phyloP scores from a whole-genome alignment of 2,329 filamentous ascomycete genomes.

The Stachybotrys elegans region DNA sequence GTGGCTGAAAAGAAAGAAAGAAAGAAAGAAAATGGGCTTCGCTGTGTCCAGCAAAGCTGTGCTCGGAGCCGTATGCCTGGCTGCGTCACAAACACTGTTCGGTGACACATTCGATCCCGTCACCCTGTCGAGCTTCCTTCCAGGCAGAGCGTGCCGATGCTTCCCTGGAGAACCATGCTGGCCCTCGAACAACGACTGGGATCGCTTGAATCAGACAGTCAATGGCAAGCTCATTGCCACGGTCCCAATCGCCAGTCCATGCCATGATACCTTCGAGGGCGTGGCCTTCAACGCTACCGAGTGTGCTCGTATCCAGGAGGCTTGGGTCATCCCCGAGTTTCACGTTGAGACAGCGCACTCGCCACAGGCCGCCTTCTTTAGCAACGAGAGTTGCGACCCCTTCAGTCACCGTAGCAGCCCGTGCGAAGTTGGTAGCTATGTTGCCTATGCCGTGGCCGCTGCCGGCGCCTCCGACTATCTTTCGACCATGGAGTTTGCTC shows the following conservation, averaged over 20 bases:
- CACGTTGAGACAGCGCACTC: not conserved
- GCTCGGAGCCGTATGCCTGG: no score
- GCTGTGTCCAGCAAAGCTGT: no score
- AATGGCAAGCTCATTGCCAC: slow-evolving; percentile 38
- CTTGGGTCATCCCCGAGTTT: not conserved
- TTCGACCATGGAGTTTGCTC: not conserved
- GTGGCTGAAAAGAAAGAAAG: no score
- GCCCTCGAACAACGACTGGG: slow-evolving; percentile 13
- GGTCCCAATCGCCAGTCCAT: slow-evolving; percentile 43
- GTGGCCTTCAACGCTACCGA: slow-evolving; percentile 19
- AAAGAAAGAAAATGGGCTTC: no score
- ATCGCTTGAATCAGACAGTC: slow-evolving; percentile 9
- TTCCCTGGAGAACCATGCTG: slow-evolving; percentile 14
- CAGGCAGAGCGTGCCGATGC: no score
- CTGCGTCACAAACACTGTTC: no score
- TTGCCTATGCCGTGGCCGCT: slow-evolving; percentile 29
- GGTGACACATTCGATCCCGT: no score
- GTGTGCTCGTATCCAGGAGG: not conserved
- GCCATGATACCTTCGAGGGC: slow-evolving; percentile 42
- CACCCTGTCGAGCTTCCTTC: no score
- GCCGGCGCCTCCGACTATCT: slow-evolving; percentile 15
- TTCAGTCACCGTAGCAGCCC: slow-evolving; percentile 28
- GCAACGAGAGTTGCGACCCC: slow-evolving; percentile 28
- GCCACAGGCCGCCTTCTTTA: slow-evolving; percentile 10
- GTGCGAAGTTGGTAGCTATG: slow-evolving; percentile 36